A percentile compares a stretch with the other conserved stretches of the same genome.
These are phyloP conservation scores for Boletus rubescentipes DNA, from an alignment of 768 basidiomycete genomes.

Conservation along the genomic window DNA sequence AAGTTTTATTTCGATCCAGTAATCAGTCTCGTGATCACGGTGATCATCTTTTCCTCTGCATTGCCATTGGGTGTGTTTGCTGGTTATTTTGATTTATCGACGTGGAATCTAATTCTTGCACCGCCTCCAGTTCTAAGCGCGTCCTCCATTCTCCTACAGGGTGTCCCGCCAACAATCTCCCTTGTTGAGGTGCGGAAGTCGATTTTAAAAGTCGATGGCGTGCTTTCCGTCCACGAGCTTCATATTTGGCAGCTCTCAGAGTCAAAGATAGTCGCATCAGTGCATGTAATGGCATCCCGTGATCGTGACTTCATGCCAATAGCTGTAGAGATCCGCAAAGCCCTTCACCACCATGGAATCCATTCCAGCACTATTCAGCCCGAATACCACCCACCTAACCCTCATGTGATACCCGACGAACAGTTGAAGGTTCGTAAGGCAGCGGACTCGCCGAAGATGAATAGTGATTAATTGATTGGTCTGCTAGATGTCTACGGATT, in stretches of 20 bases:
- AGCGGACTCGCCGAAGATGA: not conserved
- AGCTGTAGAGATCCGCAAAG: slow-evolving; percentile 78
- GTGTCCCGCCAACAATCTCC: slow-evolving; percentile 86
- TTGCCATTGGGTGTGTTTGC: slow-evolving; percentile 72
- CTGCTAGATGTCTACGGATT: slow-evolving; percentile 47
- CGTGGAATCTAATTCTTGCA: slow-evolving; percentile 13
- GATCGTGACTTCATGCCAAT: slow-evolving; percentile 90
- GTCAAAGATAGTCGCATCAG: slow-evolving; percentile 90
- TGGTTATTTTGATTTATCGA: not conserved
- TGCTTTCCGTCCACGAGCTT: slow-evolving; percentile 82
- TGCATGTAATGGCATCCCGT: slow-evolving; percentile 85
- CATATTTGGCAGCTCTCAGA: slow-evolving; percentile 99
- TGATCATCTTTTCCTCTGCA: slow-evolving; percentile 95
- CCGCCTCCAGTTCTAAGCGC: slow-evolving; percentile 69
- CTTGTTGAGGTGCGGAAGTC: slow-evolving; percentile 85
- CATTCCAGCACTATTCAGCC: slow-evolving; percentile 96
- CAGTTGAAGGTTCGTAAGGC: slow-evolving; percentile 45
- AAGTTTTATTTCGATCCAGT: slow-evolving; percentile 92
- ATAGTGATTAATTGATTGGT: slow-evolving; percentile 4
- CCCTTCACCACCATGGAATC: slow-evolving; percentile 87
- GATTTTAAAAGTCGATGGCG: slow-evolving; percentile 82
- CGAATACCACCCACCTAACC: slow-evolving; percentile 57
- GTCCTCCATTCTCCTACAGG: slow-evolving; percentile 93
- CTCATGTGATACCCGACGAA: slow-evolving; percentile 41
- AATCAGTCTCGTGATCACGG: slow-evolving; percentile 91